Conservation (phyloP, 371 early-diverging fungal species). For the Ordospora pajunii region DNA sequence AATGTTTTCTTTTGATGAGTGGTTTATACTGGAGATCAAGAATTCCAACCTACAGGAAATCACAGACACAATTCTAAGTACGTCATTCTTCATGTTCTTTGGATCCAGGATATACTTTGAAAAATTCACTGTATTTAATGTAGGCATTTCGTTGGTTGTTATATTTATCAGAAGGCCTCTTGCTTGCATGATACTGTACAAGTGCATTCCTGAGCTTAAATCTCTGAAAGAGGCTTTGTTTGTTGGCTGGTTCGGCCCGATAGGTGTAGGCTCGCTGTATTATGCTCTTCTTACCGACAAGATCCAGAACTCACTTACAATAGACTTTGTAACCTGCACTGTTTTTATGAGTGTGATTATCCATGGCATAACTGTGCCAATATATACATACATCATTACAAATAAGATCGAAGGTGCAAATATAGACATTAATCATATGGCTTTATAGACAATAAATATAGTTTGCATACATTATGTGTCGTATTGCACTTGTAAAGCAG, state of each 20-base stretch:
- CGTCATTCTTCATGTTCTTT: constrained; percentile 77
- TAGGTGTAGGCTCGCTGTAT: constrained; percentile 76
- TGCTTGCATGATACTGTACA: constrained; percentile 65
- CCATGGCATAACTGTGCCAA: constrained; percentile 48
- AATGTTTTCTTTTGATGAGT: constrained; percentile 70
- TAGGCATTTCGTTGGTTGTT: constrained; percentile 66
- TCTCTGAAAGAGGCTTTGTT: constrained; percentile 73
- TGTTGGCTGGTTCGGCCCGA: constrained; percentile 89
- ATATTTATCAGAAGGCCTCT: constrained; percentile 74
- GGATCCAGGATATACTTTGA: constrained; percentile 70
- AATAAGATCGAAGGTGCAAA: not conserved
- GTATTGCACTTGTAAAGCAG: no score
- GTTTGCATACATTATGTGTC: no score
- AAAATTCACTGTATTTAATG: constrained; percentile 65
- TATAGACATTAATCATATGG: no score
- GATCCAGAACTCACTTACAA: constrained; percentile 15
- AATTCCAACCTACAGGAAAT: constrained; percentile 77
- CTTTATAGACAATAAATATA: no score
- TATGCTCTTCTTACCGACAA: constrained; percentile 50
- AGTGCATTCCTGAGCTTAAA: constrained; percentile 67
- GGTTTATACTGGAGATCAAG: constrained; percentile 73
- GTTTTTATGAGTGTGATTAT: constrained; percentile 51
- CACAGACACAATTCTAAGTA: constrained; percentile 74
- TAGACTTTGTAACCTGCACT: constrained; percentile 35
- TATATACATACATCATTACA: constrained; percentile 25